These are phyloP conservation scores for Nannochloropsis salina DNA, from an alignment of 108 stramenopile species.

Conservation along the genomic window DNA sequence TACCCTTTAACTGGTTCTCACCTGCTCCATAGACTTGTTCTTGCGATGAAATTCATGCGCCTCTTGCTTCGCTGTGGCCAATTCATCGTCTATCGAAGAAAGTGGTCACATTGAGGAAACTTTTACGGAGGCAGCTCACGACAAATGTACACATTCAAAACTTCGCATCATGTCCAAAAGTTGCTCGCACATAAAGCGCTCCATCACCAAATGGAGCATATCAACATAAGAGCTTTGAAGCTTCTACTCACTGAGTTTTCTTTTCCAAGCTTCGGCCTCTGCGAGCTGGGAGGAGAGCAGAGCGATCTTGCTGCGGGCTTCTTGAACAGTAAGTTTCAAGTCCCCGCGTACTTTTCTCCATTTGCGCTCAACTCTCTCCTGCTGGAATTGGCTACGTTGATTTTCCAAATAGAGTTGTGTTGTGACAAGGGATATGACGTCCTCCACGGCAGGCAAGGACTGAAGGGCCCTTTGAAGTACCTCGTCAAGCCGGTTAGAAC, in stretches of 20 bases:
- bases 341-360: constrained; percentile 1
- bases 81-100: background rate
- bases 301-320: constrained; percentile 10
- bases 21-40: constrained; percentile 20
- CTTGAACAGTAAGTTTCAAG: background rate
- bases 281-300: background rate
- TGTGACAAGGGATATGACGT: background rate
- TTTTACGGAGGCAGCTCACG: no score
- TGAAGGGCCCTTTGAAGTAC: background rate
- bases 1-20: background rate
- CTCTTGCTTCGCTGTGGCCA: background rate
- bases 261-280: constrained; percentile 12
- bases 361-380: background rate
- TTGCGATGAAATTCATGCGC: background rate
- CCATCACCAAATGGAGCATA: no score
- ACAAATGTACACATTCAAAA: no score
- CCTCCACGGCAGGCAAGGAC: constrained; percentile 2
- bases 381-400: constrained; percentile 1
- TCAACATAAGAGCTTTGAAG: no score
- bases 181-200: no score
- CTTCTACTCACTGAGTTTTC: background rate
- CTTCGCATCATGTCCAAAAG: no score
- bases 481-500: background rate
- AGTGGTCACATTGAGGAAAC: background rate
- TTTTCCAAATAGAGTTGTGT: constrained; percentile 11